These are phyloP conservation scores for Beauveria rudraprayagi DNA, from an alignment of 2,329 filamentous ascomycete species.

Conservation along the genomic window DNA sequence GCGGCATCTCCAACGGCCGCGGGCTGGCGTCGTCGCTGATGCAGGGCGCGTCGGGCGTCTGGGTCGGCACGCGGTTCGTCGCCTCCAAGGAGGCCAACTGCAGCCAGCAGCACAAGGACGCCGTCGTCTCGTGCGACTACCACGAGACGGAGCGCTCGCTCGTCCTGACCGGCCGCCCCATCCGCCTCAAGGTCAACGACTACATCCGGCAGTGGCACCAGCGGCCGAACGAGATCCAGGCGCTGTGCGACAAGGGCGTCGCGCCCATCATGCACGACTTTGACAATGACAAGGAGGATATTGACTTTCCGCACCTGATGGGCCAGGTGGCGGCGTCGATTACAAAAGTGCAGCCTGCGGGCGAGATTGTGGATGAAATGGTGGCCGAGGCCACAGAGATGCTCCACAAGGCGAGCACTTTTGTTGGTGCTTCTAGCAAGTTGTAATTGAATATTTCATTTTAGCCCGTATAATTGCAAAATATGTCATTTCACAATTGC, in stretches of 20 bases:
- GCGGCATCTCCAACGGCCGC: slow-evolving; percentile 79
- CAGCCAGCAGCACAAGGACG: slow-evolving; percentile 73
- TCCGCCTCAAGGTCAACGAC: slow-evolving; percentile 73
- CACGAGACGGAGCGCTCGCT: slow-evolving; percentile 76
- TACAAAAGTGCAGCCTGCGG: slow-evolving; percentile 68
- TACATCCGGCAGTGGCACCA: slow-evolving; percentile 79
- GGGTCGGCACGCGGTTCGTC: slow-evolving; percentile 92
- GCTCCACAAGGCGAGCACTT: slow-evolving; percentile 52
- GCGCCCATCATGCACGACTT: slow-evolving; percentile 79
- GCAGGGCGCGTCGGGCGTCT: slow-evolving; percentile 81
- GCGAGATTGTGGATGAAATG: slow-evolving; percentile 85
- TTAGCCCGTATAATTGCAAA: neutral
- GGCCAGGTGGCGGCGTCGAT: slow-evolving; percentile 84
- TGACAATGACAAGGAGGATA: slow-evolving; percentile 59
- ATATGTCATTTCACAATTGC: neutral
- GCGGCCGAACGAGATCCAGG: slow-evolving; percentile 63
- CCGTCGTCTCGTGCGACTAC: slow-evolving; percentile 70
- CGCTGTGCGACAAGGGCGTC: slow-evolving; percentile 66
- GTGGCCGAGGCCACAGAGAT: slow-evolving; percentile 64
- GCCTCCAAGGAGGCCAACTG: slow-evolving; percentile 75
- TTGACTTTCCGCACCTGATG: slow-evolving; percentile 87
- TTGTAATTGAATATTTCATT: slow-evolving; percentile 22
- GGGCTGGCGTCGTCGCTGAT: slow-evolving; percentile 74
- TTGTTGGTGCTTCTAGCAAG: slow-evolving; percentile 42
- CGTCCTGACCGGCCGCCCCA: slow-evolving; percentile 71